Evolutionary conservation across 352 stramenopile species (phyloP), one percentile per base, ranked within the genome.

Genomic region (Pythium brachiatum): DNA sequence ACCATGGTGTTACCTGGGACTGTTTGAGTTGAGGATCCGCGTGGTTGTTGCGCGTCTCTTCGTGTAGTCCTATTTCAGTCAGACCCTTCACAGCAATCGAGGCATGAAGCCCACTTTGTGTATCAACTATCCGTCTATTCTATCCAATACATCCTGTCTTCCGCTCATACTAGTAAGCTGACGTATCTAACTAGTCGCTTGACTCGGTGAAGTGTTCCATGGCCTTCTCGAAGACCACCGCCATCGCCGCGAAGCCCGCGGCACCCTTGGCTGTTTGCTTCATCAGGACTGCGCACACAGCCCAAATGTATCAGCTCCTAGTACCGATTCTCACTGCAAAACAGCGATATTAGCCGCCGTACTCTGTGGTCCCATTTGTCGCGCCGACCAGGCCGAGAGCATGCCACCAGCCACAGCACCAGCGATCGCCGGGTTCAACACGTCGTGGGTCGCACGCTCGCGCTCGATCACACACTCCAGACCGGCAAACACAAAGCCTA

Each of bases 401-500:
- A 81, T 74, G 20, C 73, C 82, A 21, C 87, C 87, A 7, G 85
- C 76, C n/a, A 79, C 73, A 2, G 74, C 85, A 7, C 84, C 87
- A 13, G 87, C 87, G 57, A 89, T 78, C 58, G 91, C 61, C 38
- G 87, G 81, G 64, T 94, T 95, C 31, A 85, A 66, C 7, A 91
- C 85, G 66, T 95, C 87, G 52, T 91, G 80, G 18, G 63, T 68
- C 8, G 85, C 85, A 38, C 87, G 81, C 70, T 95, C 81, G 20
- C 87, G 87, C 71, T 94, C 87, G 36, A 95, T 88, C 34, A 89
- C 60, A 53, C 87, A 95, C 66, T 95, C 87, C 15, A 93, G 74
- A 31, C 85, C 83, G 1, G 85, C 81, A 46, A 92, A 95, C 55
- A 95, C 79, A 44, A 74, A 83, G 9, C 87, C 87, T 12, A 95